Evolutionary conservation across 2,329 filamentous ascomycete species (phyloP), one percentile per base, ranked within the genome.

Genomic region (Penicillium nordicum): DNA sequence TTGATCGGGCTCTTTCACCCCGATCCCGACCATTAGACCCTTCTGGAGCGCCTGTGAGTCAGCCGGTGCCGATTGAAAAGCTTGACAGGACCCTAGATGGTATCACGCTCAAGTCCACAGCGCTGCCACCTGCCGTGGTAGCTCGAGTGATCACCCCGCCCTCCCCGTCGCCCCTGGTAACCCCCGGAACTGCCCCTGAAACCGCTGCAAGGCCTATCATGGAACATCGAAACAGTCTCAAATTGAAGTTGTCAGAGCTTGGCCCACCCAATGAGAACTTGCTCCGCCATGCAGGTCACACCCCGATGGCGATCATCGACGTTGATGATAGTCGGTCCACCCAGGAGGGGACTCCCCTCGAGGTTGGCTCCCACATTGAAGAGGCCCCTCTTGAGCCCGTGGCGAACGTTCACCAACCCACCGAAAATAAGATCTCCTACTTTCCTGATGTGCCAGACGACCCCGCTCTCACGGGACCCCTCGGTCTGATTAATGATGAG

Each of bases 101-200:
- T 6, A 79, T 79, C 55, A 79, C 73, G 6, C 69, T 79, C 48
- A 79, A 78, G 54, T 78, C 76, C 4, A 74, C 75, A 21, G 76
- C 72, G 4, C 63, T 79, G 38, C 74, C 72, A 27, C 76, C 75
- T 5, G 73, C 72, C 51, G 69, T 79, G 18, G 71, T 76, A 18
- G 76, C 74, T 40, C 74, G 71, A 57, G 72, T 78, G 51, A 74
- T 76, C 60, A 77, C 75, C 30, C 74, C 76, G 30, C 70, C 74
- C 30, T 72, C 74, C 9, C 70, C 72, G 14, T 63, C 66, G 21
- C 64, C 69, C 46, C 57, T 63, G 36, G 67, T 65, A 12, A 59
- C 63, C 21, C 66, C 68, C 47, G 56, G 57, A 16, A 51, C 58
- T 25, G 59, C 67, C 37, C 64, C 67, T 27, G 64, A 70, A 14